Evolutionary conservation across 2,329 filamentous ascomycete genomes (phyloP), one percentile per base, ranked within the genome.

Genomic region (Nemania bipapillata): DNA sequence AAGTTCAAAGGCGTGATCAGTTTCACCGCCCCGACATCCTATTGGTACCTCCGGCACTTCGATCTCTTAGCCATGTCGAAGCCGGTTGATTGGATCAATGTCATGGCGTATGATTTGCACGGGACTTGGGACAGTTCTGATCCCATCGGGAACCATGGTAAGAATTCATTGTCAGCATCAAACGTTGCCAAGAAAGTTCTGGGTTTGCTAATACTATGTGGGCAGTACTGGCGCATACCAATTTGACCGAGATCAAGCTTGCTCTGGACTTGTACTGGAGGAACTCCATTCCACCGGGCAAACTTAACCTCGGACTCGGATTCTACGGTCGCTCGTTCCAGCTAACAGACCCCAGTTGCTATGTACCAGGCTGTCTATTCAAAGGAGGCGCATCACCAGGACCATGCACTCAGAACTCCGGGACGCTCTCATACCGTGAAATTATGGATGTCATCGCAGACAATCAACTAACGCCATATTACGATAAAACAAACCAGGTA

Each of bases 21-120:
- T n/a, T n/a, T n/a, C 15, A 61, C 58, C 15, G 20, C 30, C 2
- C 58, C 58, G 20, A n/a, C 45, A 2, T 42, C 30, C 17, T 61
- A 53, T 11, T 61, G 58, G 58, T 61, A 61, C 17, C 22, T 61
- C 0, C 66, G 69, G 0, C 61, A 71, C 35, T 81, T 81, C 20
- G 74, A 78, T 22, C 26, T 80, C 1, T 11, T 22, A 1, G 59
- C 49, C 26, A 20, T 32, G 3, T 8, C 24, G 2, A 4, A 4
- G 2, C 3, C 12, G 3, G 30, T 37, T 7, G 53, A 55, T 20
- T 55, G n/a, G 11, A 2, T 40, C 11, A 22, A 26, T 8, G 1
- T 55, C 0, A 54, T 62, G 50, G 30, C 30, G 30, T 47, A 62
- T n/a, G 35, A 35, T 42, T 24, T 62, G 8, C 59, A 62, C 24